Conservation (phyloP, 2,329 filamentous ascomycete genomes). For the Alternaria burnsii region DNA sequence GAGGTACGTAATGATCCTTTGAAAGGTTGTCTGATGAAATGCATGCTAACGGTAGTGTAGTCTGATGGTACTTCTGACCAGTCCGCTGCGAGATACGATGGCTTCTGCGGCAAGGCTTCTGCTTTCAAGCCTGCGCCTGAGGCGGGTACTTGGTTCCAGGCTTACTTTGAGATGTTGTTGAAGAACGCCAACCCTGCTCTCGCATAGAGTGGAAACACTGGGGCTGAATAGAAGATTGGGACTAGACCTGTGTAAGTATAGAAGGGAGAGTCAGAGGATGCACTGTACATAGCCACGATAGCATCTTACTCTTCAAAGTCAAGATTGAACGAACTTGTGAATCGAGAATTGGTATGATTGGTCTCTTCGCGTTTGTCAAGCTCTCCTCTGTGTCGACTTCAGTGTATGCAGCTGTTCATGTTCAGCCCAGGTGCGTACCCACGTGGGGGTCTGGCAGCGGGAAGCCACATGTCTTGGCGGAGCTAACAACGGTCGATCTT, state of each 20-base stretch:
- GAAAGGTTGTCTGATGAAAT: not conserved
- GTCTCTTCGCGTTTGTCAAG: not conserved
- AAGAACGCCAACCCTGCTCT: conserved; percentile 47
- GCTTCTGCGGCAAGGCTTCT: conserved; percentile 62
- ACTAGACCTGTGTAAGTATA: not conserved
- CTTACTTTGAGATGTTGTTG: conserved; percentile 50
- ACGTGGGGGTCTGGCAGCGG: not conserved
- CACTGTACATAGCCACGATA: conserved; percentile 3
- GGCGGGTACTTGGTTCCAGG: conserved; percentile 72
- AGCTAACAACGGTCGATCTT: not conserved
- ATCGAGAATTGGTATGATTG: not conserved
- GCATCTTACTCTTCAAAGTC: not conserved
- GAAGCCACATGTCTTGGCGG: conserved; percentile 4
- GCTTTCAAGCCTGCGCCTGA: conserved; percentile 72
- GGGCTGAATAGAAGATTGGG: not conserved
- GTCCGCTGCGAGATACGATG: conserved; percentile 61
- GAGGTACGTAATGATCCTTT: conserved; percentile 41
- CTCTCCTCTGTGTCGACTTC: not conserved
- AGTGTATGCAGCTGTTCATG: not conserved
- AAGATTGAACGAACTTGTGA: not conserved
- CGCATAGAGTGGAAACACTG: conserved; percentile 8
- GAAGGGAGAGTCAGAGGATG: not conserved
- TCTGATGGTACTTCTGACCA: conserved; percentile 56
- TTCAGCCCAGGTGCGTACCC: not conserved
- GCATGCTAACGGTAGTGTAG: conserved; percentile 10